Conservation (phyloP, 805 yeast species). For the Cyberlindnera japonica region DNA sequence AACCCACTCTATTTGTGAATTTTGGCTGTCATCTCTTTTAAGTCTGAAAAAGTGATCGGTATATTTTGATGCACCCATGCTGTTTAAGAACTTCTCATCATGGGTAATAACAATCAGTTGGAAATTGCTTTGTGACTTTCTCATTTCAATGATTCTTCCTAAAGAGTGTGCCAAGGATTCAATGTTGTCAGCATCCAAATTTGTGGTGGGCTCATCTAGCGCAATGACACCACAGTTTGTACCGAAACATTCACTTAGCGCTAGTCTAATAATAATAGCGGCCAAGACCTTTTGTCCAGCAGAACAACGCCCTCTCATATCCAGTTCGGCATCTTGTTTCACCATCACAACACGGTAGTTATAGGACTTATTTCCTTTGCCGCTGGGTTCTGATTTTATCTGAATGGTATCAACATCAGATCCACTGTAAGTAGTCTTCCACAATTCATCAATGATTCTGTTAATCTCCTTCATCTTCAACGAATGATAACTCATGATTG, state of each 20-base stretch:
- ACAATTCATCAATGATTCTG: constrained; percentile 78
- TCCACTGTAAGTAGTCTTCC: constrained; percentile 94
- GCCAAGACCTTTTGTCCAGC: constrained; percentile 98
- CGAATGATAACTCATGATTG: constrained; percentile 90
- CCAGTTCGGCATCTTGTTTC: constrained; percentile 86
- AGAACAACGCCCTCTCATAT: constrained; percentile 97
- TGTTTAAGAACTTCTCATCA: constrained; percentile 83
- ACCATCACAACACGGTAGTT: constrained; percentile 95
- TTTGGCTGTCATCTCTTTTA: constrained; percentile 74
- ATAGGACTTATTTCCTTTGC: constrained; percentile 44
- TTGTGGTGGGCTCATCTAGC: constrained; percentile 92
- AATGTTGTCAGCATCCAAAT: constrained; percentile 83
- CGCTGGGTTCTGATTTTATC: constrained; percentile 74
- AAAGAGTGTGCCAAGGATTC: constrained; percentile 83
- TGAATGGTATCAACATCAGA: constrained; percentile 91
- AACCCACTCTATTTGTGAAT: constrained; percentile 66
- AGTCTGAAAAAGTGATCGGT: constrained; percentile 86
- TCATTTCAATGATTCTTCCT: constrained; percentile 64
- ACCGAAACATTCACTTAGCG: constrained; percentile 94
- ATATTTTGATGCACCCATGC: constrained; percentile 80
- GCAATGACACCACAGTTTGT: constrained; percentile 93
- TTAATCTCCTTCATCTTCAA: constrained; percentile 92
- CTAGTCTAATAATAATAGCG: constrained; percentile 83
- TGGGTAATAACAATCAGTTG: constrained; percentile 95
- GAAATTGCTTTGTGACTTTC: constrained; percentile 80